phyloP scores from a whole-genome alignment of 1,139 yeast species.

The Debaryomycetaceae sp. region DNA sequence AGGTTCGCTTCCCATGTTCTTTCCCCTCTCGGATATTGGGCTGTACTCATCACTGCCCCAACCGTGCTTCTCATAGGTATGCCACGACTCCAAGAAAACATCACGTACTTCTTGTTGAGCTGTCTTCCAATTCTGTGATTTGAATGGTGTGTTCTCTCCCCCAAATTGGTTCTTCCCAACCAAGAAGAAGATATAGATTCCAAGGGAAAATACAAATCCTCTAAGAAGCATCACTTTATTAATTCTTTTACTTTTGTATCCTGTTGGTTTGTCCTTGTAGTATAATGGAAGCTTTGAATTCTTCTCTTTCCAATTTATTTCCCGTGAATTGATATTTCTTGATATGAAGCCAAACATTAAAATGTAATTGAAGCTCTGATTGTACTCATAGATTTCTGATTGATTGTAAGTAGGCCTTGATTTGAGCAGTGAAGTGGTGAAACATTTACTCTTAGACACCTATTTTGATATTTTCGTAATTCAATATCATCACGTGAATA shows the following conservation, averaged over 20 bases:
- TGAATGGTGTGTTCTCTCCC: background rate
- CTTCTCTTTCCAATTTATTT: background rate
- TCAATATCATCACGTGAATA: no score
- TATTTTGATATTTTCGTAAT: no score
- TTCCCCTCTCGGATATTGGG: slow-evolving; percentile 58
- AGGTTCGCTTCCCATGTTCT: slow-evolving; percentile 79
- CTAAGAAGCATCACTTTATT: slow-evolving; percentile 27
- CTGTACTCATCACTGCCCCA: slow-evolving; percentile 61
- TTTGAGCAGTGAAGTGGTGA: no score
- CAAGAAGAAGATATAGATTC: slow-evolving; percentile 31
- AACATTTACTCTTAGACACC: no score
- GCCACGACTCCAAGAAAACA: slow-evolving; percentile 78
- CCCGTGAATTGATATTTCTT: background rate
- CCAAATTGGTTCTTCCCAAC: background rate
- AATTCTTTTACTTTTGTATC: slow-evolving; percentile 6
- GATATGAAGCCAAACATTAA: background rate
- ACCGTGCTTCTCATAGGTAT: slow-evolving; percentile 68
- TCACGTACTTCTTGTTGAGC: slow-evolving; percentile 55
- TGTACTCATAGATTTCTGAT: background rate
- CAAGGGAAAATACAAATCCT: slow-evolving; percentile 37
- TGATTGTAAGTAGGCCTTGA: background rate
- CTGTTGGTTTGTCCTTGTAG: slow-evolving; percentile 26
- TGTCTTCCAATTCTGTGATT: slow-evolving; percentile 26
- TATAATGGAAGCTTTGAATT: slow-evolving; percentile 23
- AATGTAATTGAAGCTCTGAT: background rate